phyloP scores from a whole-genome alignment of 179 eudicot genomes.

The Corrigiola litoralis region DNA sequence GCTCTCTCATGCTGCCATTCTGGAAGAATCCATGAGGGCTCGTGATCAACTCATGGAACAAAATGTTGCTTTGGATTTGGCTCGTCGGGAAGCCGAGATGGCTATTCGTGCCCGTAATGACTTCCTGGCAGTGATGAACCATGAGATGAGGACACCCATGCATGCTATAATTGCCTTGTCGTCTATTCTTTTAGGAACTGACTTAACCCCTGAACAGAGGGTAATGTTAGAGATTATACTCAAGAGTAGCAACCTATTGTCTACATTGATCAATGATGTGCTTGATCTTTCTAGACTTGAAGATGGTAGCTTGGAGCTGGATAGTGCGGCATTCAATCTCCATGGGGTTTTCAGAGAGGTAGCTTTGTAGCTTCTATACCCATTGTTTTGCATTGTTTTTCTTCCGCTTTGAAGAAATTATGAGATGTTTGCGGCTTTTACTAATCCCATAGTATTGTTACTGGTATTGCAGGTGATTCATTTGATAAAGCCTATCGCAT shows the following conservation, averaged over 20 bases:
- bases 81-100: conserved; percentile 80
- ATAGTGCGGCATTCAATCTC: conserved; percentile 54
- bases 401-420: neutral
- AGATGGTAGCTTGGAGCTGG: conserved; percentile 85
- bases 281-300: conserved; percentile 93
- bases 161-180: conserved; percentile 75
- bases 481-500: conserved; percentile 80
- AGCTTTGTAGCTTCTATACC: neutral
- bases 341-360: conserved; percentile 83
- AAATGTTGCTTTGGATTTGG: conserved; percentile 72
- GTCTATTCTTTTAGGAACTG: conserved; percentile 75
- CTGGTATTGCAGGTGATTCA: conserved; percentile 45
- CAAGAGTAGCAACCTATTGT: conserved; percentile 75
- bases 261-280: conserved; percentile 85
- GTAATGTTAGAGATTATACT: conserved; percentile 79
- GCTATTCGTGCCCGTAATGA: conserved; percentile 88
- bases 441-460: neutral
- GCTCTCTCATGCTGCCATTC: conserved; percentile 82
- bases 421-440: neutral
- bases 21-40: conserved; percentile 86
- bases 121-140: conserved; percentile 88
- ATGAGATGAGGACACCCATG: conserved; percentile 96
- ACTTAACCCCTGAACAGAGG: conserved; percentile 78
- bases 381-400: neutral
- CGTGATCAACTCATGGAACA: conserved; percentile 84